These are phyloP conservation scores for Neurospora sp. DNA, from an alignment of 495 filamentous ascomycete genomes.

Conservation along the genomic window DNA sequence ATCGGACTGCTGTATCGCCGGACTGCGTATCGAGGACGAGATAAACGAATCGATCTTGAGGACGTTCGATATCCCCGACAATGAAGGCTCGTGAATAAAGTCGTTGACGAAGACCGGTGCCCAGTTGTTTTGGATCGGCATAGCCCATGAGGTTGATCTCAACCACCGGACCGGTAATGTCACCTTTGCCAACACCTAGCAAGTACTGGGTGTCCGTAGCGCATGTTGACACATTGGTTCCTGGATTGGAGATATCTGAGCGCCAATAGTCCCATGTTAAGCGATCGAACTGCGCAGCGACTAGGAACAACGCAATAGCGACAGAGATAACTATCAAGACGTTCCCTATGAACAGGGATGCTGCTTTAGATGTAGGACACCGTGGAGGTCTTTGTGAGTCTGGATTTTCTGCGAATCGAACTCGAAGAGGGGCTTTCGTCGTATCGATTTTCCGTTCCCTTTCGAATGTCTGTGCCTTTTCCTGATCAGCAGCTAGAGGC, in stretches of 20 bases:
- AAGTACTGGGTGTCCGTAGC: constrained; percentile 42
- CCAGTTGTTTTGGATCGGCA: constrained; percentile 75
- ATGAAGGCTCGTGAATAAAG: constrained; percentile 90
- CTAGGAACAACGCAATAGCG: neutral
- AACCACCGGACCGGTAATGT: constrained; percentile 93
- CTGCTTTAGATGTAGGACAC: neutral
- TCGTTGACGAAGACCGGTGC: constrained; percentile 79
- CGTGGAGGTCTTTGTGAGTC: neutral
- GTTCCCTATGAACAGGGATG: neutral
- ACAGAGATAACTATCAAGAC: neutral
- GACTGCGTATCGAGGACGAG: constrained; percentile 80
- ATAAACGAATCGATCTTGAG: constrained; percentile 72
- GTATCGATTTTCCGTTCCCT: neutral
- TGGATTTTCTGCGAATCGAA: neutral
- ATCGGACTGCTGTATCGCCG: constrained; percentile 81
- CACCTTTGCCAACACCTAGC: constrained; percentile 86
- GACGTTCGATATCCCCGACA: constrained; percentile 54
- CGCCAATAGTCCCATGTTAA: neutral
- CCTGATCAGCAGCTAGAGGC: neutral
- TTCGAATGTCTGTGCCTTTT: neutral
- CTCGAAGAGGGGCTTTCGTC: neutral
- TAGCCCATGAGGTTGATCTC: constrained; percentile 92
- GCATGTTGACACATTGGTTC: neutral
- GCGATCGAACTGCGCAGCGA: neutral
- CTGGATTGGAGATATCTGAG: neutral